Conservation (phyloP, 106 monocot species). For the Dioscorea dumetorum region DNA sequence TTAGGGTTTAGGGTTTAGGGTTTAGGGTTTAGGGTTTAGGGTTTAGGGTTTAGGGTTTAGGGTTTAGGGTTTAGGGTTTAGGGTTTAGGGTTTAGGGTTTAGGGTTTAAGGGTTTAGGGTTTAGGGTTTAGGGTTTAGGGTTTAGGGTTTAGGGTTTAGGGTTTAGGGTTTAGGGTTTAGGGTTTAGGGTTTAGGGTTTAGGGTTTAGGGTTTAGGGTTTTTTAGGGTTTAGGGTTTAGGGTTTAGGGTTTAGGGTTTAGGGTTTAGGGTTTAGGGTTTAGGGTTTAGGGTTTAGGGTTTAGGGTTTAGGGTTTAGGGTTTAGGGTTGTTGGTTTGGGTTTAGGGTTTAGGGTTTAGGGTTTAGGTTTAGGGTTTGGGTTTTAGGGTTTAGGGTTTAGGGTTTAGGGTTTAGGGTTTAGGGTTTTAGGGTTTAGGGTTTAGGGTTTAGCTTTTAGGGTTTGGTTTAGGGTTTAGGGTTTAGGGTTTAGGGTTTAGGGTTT, state of each 20-base stretch:
- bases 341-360: too few relatives aligned
- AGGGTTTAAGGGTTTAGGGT: too few relatives aligned
- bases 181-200: slow-evolving; percentile 1
- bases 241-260: slow-evolving; percentile 5
- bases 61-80: slow-evolving; percentile 11
- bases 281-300: neutral
- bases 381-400: slow-evolving; percentile 6
- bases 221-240: too few relatives aligned
- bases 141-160: slow-evolving; percentile 13
- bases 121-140: neutral
- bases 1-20: slow-evolving; percentile 6
- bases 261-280: neutral
- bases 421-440: neutral
- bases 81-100: slow-evolving; percentile 11
- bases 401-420: slow-evolving; percentile 14
- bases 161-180: slow-evolving; percentile 9
- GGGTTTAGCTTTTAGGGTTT: too few relatives aligned
- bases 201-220: neutral
- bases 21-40: slow-evolving; percentile 5
- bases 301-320: slow-evolving; percentile 14
- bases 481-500: slow-evolving; percentile 17
- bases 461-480: too few relatives aligned
- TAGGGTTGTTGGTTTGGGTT: neutral
- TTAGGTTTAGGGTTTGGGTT: neutral
- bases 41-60: slow-evolving; percentile 6